Base-by-base conservation (phyloP, 345 rosid species). In the Linum lewisii region DNA sequence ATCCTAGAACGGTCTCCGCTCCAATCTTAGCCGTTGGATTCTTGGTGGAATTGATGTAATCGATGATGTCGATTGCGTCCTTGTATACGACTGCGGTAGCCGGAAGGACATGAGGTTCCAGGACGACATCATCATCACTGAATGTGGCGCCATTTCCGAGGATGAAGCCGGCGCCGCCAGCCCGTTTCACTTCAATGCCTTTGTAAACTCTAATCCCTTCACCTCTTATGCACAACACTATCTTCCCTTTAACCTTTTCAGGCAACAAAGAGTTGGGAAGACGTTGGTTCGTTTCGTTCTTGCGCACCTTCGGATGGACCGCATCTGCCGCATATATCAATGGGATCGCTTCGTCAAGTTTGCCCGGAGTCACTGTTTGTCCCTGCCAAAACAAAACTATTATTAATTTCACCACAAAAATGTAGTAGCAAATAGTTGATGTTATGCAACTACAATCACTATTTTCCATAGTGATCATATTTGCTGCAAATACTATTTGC, bases 201-300 rank as follows among this genome's bases (percentile, higher is more conserved):
- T 86, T 84, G 21, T 57, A 76, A 1, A 83, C 44, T 83, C 84
- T 79, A 14, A 61, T 7, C 45, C 90, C 95, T 6, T 14, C 45
- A n/a, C 93, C 93, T 74, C 90, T 81, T 49, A 71, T 21, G 82
- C 98, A 86, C 55, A 88, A 23, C 18, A 92, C 96, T 24, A 88
- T 78, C 75, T 88, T 92, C 19, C 93, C 98, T 23, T 75, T 78
- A 21, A 78, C 89, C 71, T 78, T 80, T 16, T 68, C 67, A 0
- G 87, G 77, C 3, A 63, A 59, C 10, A 92, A 81, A 19, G 95
- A 81, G 63, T 73, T 73, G 0, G 89, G 81, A 15, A 83, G 79
- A 72, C 98, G 88, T 68, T 84, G 87, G 42, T 74, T 72, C 37
- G 85, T 22, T 6, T 55, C 58, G 50, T 83, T 81, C 19, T 21